Conservation (phyloP, 225 moss, liverwort and hornwort genomes). For the Physcomitrium patens region DNA sequence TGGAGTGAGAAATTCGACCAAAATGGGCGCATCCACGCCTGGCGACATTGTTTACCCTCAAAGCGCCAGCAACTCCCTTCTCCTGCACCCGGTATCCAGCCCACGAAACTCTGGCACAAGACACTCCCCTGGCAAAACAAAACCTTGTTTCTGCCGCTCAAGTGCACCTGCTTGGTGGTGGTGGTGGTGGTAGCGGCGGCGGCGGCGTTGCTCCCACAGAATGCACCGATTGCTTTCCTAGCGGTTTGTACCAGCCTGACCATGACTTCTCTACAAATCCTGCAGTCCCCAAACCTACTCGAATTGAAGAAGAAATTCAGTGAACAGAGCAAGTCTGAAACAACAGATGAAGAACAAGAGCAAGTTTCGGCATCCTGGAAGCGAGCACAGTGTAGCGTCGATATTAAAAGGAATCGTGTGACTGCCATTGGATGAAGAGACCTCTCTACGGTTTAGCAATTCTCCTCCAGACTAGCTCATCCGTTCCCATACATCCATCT, state of each 20-base stretch:
- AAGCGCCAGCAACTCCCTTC: constrained; percentile 4
- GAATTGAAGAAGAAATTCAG: background rate
- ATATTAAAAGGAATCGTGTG: constrained; percentile 21
- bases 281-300: background rate
- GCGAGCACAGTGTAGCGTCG: background rate
- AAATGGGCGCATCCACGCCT: constrained; percentile 19
- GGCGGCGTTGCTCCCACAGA: constrained; percentile 11
- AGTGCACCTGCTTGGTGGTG: constrained; percentile 12
- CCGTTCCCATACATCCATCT: background rate
- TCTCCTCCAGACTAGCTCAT: background rate
- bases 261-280: constrained; percentile 16
- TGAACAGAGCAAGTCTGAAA: background rate
- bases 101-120: constrained; percentile 17
- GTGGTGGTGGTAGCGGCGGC: background rate
- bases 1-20: background rate
- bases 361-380: background rate
- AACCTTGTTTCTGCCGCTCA: constrained; percentile 3
- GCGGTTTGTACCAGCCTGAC: constrained; percentile 33
- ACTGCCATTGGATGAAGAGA: constrained; percentile 17
- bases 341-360: background rate
- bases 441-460: constrained; percentile 21
- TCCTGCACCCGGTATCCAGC: constrained; percentile 3
- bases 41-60: constrained; percentile 39
- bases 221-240: constrained; percentile 23
- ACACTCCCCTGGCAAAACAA: constrained; percentile 1